A percentile compares a stretch with the other conserved stretches of the same genome.
phyloP scores from a whole-genome alignment of 2,329 filamentous ascomycete species.

The Endoconidiophora polonica region DNA sequence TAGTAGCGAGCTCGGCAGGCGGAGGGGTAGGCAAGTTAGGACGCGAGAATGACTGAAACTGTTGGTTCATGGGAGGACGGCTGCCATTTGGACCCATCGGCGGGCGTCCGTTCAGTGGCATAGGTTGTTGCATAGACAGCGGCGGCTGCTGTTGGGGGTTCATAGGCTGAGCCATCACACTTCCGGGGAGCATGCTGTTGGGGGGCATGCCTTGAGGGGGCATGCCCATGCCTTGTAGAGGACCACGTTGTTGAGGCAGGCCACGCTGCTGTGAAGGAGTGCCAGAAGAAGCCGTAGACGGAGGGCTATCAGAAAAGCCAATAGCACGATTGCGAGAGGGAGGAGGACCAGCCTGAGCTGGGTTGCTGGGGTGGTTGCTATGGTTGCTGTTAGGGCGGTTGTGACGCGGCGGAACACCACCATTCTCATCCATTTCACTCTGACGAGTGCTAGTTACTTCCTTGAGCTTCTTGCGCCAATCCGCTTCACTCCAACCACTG shows the following conservation, averaged over 20 bases:
- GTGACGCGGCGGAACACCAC: constrained; percentile 21
- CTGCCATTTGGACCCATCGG: constrained; percentile 3
- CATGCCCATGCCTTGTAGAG: not conserved
- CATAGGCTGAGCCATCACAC: not conserved
- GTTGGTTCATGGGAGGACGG: constrained; percentile 3
- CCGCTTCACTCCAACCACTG: constrained; percentile 60
- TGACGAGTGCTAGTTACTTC: constrained; percentile 71
- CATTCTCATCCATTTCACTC: constrained; percentile 40
- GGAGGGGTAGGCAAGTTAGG: constrained; percentile 4
- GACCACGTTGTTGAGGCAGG: not conserved
- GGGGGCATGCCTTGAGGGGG: constrained; percentile 2
- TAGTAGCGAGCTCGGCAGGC: constrained; percentile 5
- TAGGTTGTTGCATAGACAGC: not conserved
- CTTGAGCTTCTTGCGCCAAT: constrained; percentile 82
- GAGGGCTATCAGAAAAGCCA: constrained; percentile 40
- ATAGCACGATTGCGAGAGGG: constrained; percentile 24
- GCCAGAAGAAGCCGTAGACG: constrained; percentile 16
- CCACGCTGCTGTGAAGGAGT: constrained; percentile 1
- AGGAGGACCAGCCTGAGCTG: constrained; percentile 20
- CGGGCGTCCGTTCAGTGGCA: constrained; percentile 1
- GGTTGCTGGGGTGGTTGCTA: constrained; percentile 36
- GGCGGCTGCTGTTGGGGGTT: no score
- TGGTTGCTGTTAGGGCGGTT: constrained; percentile 41
- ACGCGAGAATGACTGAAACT: constrained; percentile 9
- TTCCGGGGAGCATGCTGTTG: constrained; percentile 2